Percentiles rank a stretch among this genome's conserved stretches.
These are phyloP conservation scores for Trypanosoma rangeli DNA, from an alignment of 208 protist genomes.

Conservation along the genomic window DNA sequence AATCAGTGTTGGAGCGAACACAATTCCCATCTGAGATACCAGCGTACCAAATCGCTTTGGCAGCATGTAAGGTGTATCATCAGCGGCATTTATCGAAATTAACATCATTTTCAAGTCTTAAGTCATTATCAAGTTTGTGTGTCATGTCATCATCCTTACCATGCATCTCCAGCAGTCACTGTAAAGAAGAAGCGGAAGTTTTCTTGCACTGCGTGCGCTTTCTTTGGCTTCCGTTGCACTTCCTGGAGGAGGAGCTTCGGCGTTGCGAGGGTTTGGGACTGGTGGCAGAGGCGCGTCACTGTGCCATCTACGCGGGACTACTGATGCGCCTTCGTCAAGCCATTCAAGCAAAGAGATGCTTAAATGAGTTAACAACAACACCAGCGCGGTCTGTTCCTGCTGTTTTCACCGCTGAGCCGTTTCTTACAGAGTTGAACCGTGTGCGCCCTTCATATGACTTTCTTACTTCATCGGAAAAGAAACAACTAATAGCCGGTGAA, in stretches of 20 bases:
- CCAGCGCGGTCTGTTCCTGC: neutral
- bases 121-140: neutral
- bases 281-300: slow-evolving; percentile 1
- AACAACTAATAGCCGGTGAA: slow-evolving; percentile 2
- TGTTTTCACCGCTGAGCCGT: slow-evolving; percentile 1
- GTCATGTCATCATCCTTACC: neutral
- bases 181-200: slow-evolving; percentile 17
- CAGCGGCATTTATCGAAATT: neutral
- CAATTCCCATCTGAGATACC: slow-evolving; percentile 26
- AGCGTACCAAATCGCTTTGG: slow-evolving; percentile 23
- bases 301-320: slow-evolving; percentile 20
- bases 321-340: slow-evolving; percentile 25
- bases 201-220: slow-evolving; percentile 25
- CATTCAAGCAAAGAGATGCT: slow-evolving; percentile 15
- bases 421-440: slow-evolving; percentile 24
- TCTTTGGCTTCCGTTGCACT: slow-evolving; percentile 27
- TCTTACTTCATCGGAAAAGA: slow-evolving; percentile 17
- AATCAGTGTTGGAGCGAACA: slow-evolving; percentile 19
- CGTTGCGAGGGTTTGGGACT: slow-evolving; percentile 13
- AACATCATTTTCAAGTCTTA: neutral
- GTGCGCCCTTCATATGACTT: slow-evolving; percentile 28
- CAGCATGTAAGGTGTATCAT: slow-evolving; percentile 20
- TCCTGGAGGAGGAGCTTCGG: slow-evolving; percentile 23
- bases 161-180: slow-evolving; percentile 9
- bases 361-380: neutral